A percentile compares a stretch with the other conserved stretches of the same genome.
phyloP scores from a whole-genome alignment of 2,329 filamentous ascomycete genomes.

The Aureobasidium sp. region DNA sequence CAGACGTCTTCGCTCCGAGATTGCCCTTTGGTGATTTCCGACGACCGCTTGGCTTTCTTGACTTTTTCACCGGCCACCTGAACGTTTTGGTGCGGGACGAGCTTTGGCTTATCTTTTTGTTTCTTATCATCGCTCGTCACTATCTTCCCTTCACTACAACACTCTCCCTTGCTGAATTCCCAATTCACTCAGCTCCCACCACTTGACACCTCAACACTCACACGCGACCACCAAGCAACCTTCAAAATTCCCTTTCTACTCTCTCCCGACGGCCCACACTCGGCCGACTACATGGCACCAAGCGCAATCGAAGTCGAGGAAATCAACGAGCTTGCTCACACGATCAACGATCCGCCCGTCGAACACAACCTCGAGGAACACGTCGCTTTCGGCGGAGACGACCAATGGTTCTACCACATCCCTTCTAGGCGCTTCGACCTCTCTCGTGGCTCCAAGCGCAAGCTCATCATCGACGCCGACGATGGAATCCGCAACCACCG shows the following conservation, averaged over 20 bases:
- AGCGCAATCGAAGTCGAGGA: slow-evolving; percentile 21
- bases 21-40: neutral
- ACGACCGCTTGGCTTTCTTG: neutral
- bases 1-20: neutral
- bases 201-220: neutral
- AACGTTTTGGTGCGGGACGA: neutral
- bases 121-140: neutral
- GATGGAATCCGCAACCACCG: slow-evolving; percentile 30
- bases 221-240: neutral
- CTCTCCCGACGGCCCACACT: neutral
- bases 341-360: slow-evolving; percentile 15
- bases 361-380: slow-evolving; percentile 29
- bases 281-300: slow-evolving; percentile 21
- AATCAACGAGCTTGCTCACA: slow-evolving; percentile 20
- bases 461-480: slow-evolving; percentile 32
- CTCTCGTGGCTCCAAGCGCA: slow-evolving; percentile 28
- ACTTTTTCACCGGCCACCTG: neutral
- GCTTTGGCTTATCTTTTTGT: neutral
- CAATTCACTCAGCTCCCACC: neutral
- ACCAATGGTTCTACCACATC: slow-evolving; percentile 34
- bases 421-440: slow-evolving; percentile 34
- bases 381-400: slow-evolving; percentile 31
- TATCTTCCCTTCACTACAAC: neutral
- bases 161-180: neutral
- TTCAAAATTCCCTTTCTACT: slow-evolving; percentile 2